Evolutionary conservation across 345 rosid genomes (phyloP), one percentile per base, ranked within the genome.

Genomic region (Eucalyptus pauciflora): DNA sequence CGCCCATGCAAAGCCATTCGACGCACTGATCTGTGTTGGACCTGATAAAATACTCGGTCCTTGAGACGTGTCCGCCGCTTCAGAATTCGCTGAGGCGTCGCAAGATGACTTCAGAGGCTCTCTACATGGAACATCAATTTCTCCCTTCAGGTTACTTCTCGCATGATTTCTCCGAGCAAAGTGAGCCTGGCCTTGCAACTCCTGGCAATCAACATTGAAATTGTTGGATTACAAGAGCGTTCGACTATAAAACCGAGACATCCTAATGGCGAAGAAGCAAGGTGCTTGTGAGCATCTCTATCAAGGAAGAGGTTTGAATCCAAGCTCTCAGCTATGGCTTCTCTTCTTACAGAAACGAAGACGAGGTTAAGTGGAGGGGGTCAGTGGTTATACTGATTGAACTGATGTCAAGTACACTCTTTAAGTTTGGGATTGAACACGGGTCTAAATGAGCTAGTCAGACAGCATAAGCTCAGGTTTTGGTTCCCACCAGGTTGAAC

Each of bases 1-100:
- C 29, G 86, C 94, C 96, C 95, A 94, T 10, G 96, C 89, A 69
- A 94, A 94, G 31, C 95, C 93, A 41, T 93, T 93, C 8, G 96
- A 91, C 80, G 91, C 94, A 27, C 94, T 88, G 69, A 92, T 89
- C 91, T 90, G 93, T n/a, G 92, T 89, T 80, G 92, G 92, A 14
- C 89, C 94, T 85, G 93, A 89, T 88, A 90, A 60, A 46, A 90
- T 67, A 29, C 93, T 89, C 5, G 89, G 90, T 80, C 93, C 93
- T 52, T 89, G 93, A 69, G 94, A 92, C 48, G 90, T 13, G 81
- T 64, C 85, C 22, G 41, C 16, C 1, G 85, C 46, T 11, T 87
- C 89, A 3, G 87, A 81, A 62, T 60, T 60, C 0, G 52, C 80
- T 4, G 89, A 87, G 86, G 87, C 46, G 16, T 89, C 87, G 5